phyloP scores from a whole-genome alignment of 306 rosid species.

The Inga laurina region DNA sequence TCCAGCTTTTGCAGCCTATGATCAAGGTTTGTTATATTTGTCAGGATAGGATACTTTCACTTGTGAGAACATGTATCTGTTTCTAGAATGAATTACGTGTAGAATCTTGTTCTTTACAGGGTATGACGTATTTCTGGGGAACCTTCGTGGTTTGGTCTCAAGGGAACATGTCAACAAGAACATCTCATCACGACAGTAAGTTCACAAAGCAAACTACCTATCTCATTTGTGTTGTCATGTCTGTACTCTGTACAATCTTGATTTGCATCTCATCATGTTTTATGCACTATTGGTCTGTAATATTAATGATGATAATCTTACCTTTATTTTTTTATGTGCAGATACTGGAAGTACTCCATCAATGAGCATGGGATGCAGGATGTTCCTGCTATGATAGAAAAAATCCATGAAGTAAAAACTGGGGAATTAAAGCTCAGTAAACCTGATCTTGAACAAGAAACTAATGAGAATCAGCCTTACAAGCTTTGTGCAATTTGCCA shows the following conservation, averaged over 20 bases:
- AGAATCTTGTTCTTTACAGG: slow-evolving; percentile 43
- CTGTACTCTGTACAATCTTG: not conserved
- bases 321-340: slow-evolving; percentile 30
- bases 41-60: not conserved
- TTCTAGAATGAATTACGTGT: slow-evolving; percentile 17
- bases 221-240: not conserved
- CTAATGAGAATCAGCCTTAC: slow-evolving; percentile 54
- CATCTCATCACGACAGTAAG: slow-evolving; percentile 71
- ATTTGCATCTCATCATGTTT: not conserved
- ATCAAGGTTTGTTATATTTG: slow-evolving; percentile 74
- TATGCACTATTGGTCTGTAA: not conserved
- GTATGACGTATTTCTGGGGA: slow-evolving; percentile 87
- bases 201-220: slow-evolving; percentile 11
- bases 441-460: slow-evolving; percentile 54
- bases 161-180: slow-evolving; percentile 78
- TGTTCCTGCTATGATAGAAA: slow-evolving; percentile 72
- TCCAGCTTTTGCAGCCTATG: slow-evolving; percentile 98
- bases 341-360: slow-evolving; percentile 78
- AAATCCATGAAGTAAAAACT: slow-evolving; percentile 65
- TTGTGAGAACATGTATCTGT: not conserved
- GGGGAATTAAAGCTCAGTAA: slow-evolving; percentile 61
- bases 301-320: not conserved
- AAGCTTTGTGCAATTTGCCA: slow-evolving; percentile 72
- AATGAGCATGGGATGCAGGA: slow-evolving; percentile 76
- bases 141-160: slow-evolving; percentile 82